A percentile compares a stretch with the other conserved stretches of the same genome.
phyloP scores from a whole-genome alignment of 495 filamentous ascomycete genomes.

The Xylaria bambusicola region DNA sequence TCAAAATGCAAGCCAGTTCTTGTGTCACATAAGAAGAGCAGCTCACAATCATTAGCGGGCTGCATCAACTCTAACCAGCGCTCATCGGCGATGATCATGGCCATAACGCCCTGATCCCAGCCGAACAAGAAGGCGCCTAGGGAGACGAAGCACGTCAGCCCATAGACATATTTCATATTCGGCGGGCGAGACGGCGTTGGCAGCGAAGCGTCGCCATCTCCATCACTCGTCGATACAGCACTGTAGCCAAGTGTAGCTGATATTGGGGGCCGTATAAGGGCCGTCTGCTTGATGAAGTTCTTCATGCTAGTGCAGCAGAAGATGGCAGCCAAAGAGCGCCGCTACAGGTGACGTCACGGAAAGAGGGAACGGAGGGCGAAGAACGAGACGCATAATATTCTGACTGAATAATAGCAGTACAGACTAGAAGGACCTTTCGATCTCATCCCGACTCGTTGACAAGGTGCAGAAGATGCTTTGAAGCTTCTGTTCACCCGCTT shows the following conservation, averaged over 20 bases:
- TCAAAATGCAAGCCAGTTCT: too few species aligned
- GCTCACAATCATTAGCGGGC: constrained; percentile 24
- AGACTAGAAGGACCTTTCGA: background rate
- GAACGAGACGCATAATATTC: background rate
- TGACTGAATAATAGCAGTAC: background rate
- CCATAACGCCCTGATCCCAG: constrained; percentile 60
- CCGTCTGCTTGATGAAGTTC: constrained; percentile 25
- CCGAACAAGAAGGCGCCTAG: constrained; percentile 51
- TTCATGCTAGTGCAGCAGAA: constrained; percentile 4
- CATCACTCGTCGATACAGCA: background rate
- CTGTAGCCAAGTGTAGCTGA: constrained; percentile 4
- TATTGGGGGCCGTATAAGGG: constrained; percentile 22
- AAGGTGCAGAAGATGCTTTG: too few species aligned
- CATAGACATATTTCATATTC: constrained; percentile 26
- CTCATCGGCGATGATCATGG: constrained; percentile 53
- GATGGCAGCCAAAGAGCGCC: background rate
- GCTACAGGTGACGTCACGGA: background rate
- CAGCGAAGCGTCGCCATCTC: background rate
- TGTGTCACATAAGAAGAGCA: background rate
- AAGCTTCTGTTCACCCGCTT: too few species aligned
- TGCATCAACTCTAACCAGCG: constrained; percentile 44
- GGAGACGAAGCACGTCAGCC: constrained; percentile 29
- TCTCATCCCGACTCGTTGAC: background rate
- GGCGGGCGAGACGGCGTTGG: background rate
- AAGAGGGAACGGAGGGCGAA: background rate